Evolutionary conservation across 1,139 yeast genomes (phyloP).

Genomic region (Candida sp.): DNA sequence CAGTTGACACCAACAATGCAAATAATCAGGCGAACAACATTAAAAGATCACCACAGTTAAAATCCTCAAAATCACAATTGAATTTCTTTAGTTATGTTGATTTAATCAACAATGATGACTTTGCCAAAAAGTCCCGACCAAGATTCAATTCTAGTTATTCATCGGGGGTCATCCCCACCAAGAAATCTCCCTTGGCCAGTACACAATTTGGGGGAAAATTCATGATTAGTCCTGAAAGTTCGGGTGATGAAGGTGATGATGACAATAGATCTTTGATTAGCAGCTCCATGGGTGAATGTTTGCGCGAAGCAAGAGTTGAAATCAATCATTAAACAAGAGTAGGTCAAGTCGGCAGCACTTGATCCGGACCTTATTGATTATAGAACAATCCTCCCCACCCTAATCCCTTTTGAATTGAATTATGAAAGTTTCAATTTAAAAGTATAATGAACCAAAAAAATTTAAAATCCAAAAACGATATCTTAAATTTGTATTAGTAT

Average conservation of each 20-base stretch:
- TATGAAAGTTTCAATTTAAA: neutral
- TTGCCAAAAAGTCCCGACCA: slow-evolving; percentile 60
- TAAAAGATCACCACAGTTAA: slow-evolving; percentile 14
- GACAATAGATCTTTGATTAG: slow-evolving; percentile 1
- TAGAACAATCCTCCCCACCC: too few relatives aligned
- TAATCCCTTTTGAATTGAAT: neutral
- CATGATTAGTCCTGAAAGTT: slow-evolving; percentile 27
- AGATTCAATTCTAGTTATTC: slow-evolving; percentile 35
- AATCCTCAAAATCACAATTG: slow-evolving; percentile 47
- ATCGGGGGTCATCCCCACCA: slow-evolving; percentile 27
- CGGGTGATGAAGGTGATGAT: slow-evolving; percentile 22
- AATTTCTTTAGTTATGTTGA: slow-evolving; percentile 81
- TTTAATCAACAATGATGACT: slow-evolving; percentile 63
- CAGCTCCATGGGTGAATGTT: slow-evolving; percentile 3
- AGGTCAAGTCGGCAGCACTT: neutral
- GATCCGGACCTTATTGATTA: too few relatives aligned
- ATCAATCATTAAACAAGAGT: slow-evolving; percentile 1
- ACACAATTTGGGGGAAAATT: slow-evolving; percentile 12
- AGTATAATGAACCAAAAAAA: neutral
- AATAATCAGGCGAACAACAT: slow-evolving; percentile 3
- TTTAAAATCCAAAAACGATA: neutral
- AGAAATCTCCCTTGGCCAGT: neutral
- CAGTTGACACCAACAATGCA: slow-evolving; percentile 8
- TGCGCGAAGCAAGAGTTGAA: slow-evolving; percentile 2
- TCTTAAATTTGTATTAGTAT: neutral